Evolutionary conservation across 805 yeast genomes (phyloP), one percentile per base, ranked within the genome.

Genomic region (Ogataea wickerhamii): DNA sequence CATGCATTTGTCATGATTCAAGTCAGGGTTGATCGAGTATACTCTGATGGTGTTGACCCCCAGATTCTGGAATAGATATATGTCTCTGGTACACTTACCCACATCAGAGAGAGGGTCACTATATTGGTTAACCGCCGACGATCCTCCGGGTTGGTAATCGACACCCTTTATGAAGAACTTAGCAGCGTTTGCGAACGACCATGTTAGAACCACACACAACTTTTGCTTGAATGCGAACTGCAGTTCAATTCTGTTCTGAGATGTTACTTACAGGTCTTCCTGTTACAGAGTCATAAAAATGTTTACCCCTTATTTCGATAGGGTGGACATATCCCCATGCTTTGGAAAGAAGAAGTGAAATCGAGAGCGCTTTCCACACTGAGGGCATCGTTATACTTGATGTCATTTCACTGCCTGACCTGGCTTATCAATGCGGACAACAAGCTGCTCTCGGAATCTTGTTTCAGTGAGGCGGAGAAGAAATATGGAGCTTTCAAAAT

Each of bases 131-230:
- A 79, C 80, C 0, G 80, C 89, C 0, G 95, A 80, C 0, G 95
- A 81, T 0, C 97, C 98, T 7, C 97, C 97, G 0, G 97, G 97
- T 55, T 91, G 97, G 56, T 89, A 89, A 60, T 91, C 98, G 1
- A 91, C 84, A 14, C 98, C 98, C 60, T 76, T 81, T 25, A 89
- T 72, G 51, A 71, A 80, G 55, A 91, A 89, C 78, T 80, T 36
- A 21, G 17, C 11, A 22, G 12, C 25, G 25, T 22, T 8, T 12
- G 12, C 8, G 8, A 8, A 22, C 16, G 18, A 10, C 16, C 30
- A 27, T 27, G 18, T 27, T 27, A 27, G 30, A 8, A 27, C 18
- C 7, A 8, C 16, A 12, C 8, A 22, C 12, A 8, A 12, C 8
- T 22, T 12, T 22, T 22, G 12, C 25, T 8, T 22, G 25, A 12